Base-by-base conservation (phyloP, 441 rosid genomes). In the Eruca vesicaria region DNA sequence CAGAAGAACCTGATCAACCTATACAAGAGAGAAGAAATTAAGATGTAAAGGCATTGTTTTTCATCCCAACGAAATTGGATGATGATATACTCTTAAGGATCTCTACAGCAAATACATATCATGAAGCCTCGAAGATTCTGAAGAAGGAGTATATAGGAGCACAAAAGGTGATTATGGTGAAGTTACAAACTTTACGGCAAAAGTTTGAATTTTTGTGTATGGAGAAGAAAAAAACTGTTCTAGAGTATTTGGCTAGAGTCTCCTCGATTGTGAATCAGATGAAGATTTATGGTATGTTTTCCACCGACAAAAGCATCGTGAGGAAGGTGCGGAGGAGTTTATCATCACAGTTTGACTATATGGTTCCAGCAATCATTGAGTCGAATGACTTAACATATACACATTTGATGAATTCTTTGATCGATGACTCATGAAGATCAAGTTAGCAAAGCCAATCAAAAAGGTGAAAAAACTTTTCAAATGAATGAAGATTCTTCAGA, bases 381-480 rank as follows among this genome's bases (percentile, higher is more conserved):
- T 0, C 43, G 9, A n/a, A n/a, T n/a, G n/a, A n/a, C n/a, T n/a
- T n/a, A 45, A 9, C 9, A 45, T 23, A 0, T 66, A 45, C n/a
- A 66, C 57, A 4, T 66, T 66, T 66, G 58, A 66, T 66, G 69
- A 66, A 26, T 9, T 66, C 53, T 3, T 63, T 63, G n/a, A n/a
- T n/a, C n/a, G 31, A 18, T 35, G 6, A 16, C 11, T 12, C 58
- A 18, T 52, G 28, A 52, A 19, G 58, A 52, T 52, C 23, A 14
- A 1, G 14, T 52, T 52, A 3, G 58, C 12, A 52, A 52, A 19
- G 29, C 29, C 4, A 26, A 26, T 26, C 4, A 26, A 5, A 26
- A 26, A 26, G 29, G 4, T 26, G 29, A 26, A 26, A 26, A 26
- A 26, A 26, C 0, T 0, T 26, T 26, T 26, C 29, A 26, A n/a